Base-by-base conservation (phyloP, 2,329 filamentous ascomycete species). In the Lanzia echinophila region DNA sequence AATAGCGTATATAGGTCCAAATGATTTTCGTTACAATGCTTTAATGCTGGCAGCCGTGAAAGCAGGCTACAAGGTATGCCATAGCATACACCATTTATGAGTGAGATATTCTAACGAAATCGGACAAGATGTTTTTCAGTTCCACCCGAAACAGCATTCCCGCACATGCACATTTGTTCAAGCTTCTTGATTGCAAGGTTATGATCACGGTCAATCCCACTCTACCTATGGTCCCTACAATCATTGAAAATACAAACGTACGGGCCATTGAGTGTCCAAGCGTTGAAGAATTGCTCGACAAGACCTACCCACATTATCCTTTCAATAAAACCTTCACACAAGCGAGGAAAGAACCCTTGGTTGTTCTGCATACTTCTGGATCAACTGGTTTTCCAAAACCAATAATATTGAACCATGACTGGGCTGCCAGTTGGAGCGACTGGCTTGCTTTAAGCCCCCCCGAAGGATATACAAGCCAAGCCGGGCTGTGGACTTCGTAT, bases 1-100 rank as follows among this genome's bases (percentile, higher is more conserved):
- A 0, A 66, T 76, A 31, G 69, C 72, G 2, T 77, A 74, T 60
- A 68, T 76, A 50, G 74, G 73, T 0, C 13, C 34, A 17, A 48
- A 39, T 12, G 43, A 38, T 12, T 15, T 53, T 2, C 28, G 43
- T 19, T 55, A 38, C 17, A 8, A 12, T 20, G 11, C 22, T 17
- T 13, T 36, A 12, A 10, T 43, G 15, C 7, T 42, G 32, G 43
- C 24, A 15, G 43, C 28, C 12, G 7, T 2, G 1, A 43, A 47
- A 15, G 31, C 33, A 20, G 11, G 19, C 3, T 36, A 38, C 7
- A 47, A 3, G 3, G 20, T 47, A 19, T 2, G n/a, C n/a, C n/a
- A n/a, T n/a, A n/a, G n/a, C n/a, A 43, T 48, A 7, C 12, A 12
- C 24, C 15, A 4, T 28, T 39, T 32, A 12, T 22, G 6, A 32